Evolutionary conservation across 176 grass and related monocot species (phyloP).

Genomic region (Poa pratensis): DNA sequence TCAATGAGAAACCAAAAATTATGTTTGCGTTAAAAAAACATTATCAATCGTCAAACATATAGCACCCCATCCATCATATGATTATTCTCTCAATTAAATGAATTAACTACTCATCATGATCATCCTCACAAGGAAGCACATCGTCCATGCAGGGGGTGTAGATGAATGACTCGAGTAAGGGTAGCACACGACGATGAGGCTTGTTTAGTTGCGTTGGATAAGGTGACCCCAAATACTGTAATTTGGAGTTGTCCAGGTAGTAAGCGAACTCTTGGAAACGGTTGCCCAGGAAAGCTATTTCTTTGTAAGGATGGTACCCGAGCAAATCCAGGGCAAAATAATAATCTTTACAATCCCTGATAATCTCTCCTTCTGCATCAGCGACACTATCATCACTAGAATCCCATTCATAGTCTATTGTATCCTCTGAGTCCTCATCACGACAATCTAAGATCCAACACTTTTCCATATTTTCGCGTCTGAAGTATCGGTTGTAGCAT

Average conservation of each 20-base stretch:
- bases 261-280: not conserved
- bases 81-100: too few relatives aligned
- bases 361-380: not conserved
- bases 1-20: too few relatives aligned
- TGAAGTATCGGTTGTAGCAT: not conserved
- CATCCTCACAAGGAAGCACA: too few relatives aligned
- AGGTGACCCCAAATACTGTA: not conserved
- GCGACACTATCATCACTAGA: constrained; percentile 13
- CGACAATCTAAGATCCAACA: not conserved
- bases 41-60: too few relatives aligned
- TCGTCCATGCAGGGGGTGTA: too few relatives aligned
- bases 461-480: not conserved
- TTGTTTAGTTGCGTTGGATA: too few relatives aligned
- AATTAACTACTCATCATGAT: too few relatives aligned
- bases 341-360: not conserved
- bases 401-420: not conserved
- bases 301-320: constrained; percentile 30
- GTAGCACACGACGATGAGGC: too few relatives aligned
- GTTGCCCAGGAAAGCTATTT: not conserved
- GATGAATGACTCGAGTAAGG: too few relatives aligned
- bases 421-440: too few relatives aligned
- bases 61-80: too few relatives aligned
- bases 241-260: constrained; percentile 4
- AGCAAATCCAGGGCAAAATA: not conserved
- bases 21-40: too few relatives aligned